phyloP scores from a whole-genome alignment of 2,329 filamentous ascomycete genomes.

The Bipolaris bicolor region DNA sequence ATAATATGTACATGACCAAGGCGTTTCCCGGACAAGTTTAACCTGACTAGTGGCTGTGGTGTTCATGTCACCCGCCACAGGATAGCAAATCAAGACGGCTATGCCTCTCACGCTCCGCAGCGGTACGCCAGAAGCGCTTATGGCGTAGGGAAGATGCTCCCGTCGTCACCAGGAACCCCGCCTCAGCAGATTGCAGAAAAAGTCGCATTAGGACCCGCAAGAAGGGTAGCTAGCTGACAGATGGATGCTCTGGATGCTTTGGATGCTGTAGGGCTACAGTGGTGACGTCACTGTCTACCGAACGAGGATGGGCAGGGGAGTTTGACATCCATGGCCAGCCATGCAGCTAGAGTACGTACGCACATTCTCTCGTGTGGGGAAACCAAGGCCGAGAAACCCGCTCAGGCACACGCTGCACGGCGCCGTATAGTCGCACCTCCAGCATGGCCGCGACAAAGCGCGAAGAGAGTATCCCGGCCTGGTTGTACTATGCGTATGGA shows the following conservation, averaged over 20 bases:
- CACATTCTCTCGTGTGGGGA: background rate
- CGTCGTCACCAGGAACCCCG: slow-evolving; percentile 6
- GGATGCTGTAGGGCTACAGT: slow-evolving; percentile 3
- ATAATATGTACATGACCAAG: slow-evolving; percentile 18
- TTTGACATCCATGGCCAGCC: background rate
- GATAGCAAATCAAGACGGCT: slow-evolving; percentile 36
- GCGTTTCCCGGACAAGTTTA: slow-evolving; percentile 27
- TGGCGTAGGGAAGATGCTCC: background rate
- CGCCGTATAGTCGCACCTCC: slow-evolving; percentile 1
- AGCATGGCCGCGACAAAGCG: slow-evolving; percentile 4
- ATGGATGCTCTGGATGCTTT: background rate
- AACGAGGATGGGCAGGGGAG: background rate
- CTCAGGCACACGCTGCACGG: slow-evolving; percentile 12
- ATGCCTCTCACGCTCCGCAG: slow-evolving; percentile 27
- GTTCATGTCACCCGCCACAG: slow-evolving; percentile 11
- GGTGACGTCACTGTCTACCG: slow-evolving; percentile 10
- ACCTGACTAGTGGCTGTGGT: slow-evolving; percentile 21
- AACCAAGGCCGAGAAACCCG: slow-evolving; percentile 6
- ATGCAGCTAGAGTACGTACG: background rate
- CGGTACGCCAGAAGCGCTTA: slow-evolving; percentile 30
- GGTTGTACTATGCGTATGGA: background rate
- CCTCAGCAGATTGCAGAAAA: background rate
- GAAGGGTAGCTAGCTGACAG: background rate
- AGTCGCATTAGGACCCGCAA: background rate
- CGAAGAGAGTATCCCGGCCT: background rate